Evolutionary conservation across 2,329 filamentous ascomycete genomes (phyloP), one percentile per base, ranked within the genome.

Genomic region (Phyllosticta citriasiana): DNA sequence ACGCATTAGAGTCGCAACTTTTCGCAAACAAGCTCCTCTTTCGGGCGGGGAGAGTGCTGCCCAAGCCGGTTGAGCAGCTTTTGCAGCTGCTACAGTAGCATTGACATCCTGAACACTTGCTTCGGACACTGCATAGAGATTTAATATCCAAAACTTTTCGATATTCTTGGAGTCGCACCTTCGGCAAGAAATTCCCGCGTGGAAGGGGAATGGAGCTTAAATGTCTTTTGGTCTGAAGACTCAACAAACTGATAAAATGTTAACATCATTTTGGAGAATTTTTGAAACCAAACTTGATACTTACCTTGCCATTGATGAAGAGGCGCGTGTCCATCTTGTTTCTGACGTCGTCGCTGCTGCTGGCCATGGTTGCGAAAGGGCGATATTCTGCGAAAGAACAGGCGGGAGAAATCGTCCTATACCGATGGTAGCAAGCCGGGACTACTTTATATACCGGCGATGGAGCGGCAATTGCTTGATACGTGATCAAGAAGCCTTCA

Each of bases 11-110:
- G 8, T 30, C 1, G 78, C 79, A n/a, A 82, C 70, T 62, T 76
- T 77, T 61, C 74, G 64, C 65, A 82, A 66, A 9, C 77, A 73
- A 26, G 71, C 70, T 35, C 73, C 70, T 51, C 79, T 75, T 30
- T 73, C 66, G 10, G 65, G 65, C 4, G 74, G 70, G 0, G 71
- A 66, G 1, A 77, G 68, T 33, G 71, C 72, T 56, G 68, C 72
- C 69, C 69, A 71, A 62, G 65, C 63, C 53, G 68, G 67, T 24
- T 69, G 69, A 5, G 69, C 69, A 2, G 66, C 66, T 55, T 67
- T 63, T 5, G 68, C 69, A 22, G 68, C 68, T 9, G 63, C 61
- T 14, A 71, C 68, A 26, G 68, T 67, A 12, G 65, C 55, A 30
- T 71, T 63, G 25, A 69, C 68, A 55, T 71, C 69, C 25, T 64